phyloP scores from a whole-genome alignment of 352 stramenopile genomes.

The Thalassiosira mediterranea region DNA sequence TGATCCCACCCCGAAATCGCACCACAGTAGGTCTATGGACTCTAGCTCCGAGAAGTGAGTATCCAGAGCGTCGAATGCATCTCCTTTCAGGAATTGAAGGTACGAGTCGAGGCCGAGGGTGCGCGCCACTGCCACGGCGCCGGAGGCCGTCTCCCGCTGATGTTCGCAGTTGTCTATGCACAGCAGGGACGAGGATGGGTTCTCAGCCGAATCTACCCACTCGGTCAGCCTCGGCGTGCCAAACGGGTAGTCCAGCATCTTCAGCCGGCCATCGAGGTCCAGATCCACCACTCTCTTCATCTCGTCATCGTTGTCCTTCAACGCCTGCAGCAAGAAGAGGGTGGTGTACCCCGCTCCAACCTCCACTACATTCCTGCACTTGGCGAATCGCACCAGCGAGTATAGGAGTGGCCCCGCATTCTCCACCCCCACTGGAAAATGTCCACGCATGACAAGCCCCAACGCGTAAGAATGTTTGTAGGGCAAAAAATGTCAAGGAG shows the following conservation, averaged over 20 bases:
- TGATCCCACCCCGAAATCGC: slow-evolving; percentile 81
- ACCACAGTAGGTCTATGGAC: slow-evolving; percentile 80
- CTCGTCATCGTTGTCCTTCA: slow-evolving; percentile 81
- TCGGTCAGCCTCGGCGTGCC: slow-evolving; percentile 49
- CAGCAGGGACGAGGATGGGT: slow-evolving; percentile 50
- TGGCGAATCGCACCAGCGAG: slow-evolving; percentile 73
- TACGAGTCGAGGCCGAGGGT: slow-evolving; percentile 68
- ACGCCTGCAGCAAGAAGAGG: slow-evolving; percentile 74
- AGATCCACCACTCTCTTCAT: slow-evolving; percentile 57
- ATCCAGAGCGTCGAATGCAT: slow-evolving; percentile 76
- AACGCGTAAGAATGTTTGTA: not conserved
- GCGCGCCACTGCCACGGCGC: slow-evolving; percentile 59
- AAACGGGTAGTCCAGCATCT: slow-evolving; percentile 76
- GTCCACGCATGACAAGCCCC: too few species aligned
- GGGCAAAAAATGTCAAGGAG: slow-evolving; percentile 34
- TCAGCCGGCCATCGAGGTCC: slow-evolving; percentile 46
- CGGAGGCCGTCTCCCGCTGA: slow-evolving; percentile 73
- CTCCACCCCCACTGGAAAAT: slow-evolving; percentile 75
- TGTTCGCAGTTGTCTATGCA: slow-evolving; percentile 83
- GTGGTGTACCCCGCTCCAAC: slow-evolving; percentile 81
- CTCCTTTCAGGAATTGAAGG: slow-evolving; percentile 66
- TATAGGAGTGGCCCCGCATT: slow-evolving; percentile 78
- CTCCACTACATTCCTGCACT: slow-evolving; percentile 70
- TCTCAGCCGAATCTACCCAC: slow-evolving; percentile 36
- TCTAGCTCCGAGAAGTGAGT: slow-evolving; percentile 53